Percentiles rank a stretch among this genome's conserved stretches.
Evolutionary conservation across 805 yeast genomes (phyloP).

Genomic region (Yarrowia bubula): DNA sequence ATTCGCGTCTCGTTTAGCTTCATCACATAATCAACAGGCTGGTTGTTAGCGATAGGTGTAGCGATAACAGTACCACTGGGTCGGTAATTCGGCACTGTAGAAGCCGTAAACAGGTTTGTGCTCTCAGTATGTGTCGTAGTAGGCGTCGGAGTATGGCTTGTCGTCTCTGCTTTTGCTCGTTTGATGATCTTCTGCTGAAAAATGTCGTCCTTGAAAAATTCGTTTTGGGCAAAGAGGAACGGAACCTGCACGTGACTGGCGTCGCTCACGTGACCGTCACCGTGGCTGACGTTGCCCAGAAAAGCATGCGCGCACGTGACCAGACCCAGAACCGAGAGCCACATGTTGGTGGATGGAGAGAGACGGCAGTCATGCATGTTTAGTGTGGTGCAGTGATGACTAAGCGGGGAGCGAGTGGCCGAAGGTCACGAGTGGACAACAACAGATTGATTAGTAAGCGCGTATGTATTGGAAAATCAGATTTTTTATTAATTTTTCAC

Average conservation of each 20-base stretch:
- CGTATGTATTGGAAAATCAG: no score
- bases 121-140: background rate
- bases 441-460: no score
- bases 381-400: no score
- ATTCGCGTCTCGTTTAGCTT: conserved; percentile 38
- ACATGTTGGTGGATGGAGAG: background rate
- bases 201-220: background rate
- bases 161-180: background rate
- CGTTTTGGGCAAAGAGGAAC: no score
- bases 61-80: conserved; percentile 30
- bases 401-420: no score
- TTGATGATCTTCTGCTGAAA: background rate
- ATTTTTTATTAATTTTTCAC: no score
- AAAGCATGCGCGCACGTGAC: background rate
- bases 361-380: no score
- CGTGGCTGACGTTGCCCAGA: conserved; percentile 1
- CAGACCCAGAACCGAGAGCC: background rate
- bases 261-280: background rate
- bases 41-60: conserved; percentile 34
- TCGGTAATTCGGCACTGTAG: conserved; percentile 4
- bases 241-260: no score
- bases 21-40: conserved; percentile 35
- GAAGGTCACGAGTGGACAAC: no score
- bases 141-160: background rate
- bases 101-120: conserved; percentile 7